These are phyloP conservation scores for Trametes meyenii DNA, from an alignment of 768 basidiomycete genomes.

Conservation along the genomic window DNA sequence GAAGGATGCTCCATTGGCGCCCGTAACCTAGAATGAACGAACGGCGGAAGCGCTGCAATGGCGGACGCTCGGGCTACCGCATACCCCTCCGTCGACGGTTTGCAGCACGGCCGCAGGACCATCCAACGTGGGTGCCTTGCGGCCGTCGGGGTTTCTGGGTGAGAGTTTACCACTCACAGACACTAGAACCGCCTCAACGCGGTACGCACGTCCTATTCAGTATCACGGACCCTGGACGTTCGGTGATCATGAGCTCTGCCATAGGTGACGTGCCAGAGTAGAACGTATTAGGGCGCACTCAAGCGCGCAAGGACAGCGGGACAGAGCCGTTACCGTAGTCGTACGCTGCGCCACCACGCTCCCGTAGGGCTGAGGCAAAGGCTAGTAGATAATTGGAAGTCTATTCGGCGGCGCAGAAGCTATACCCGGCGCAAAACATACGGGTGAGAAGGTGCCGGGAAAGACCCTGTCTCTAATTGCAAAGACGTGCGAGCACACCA, in stretches of 20 bases:
- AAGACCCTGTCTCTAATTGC: neutral
- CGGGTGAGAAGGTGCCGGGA: slow-evolving; percentile 1
- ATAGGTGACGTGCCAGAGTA: slow-evolving; percentile 3
- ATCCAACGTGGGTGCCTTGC: slow-evolving; percentile 8
- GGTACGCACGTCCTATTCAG: slow-evolving; percentile 15
- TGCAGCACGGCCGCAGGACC: neutral
- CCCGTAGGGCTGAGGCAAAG: neutral
- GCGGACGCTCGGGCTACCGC: slow-evolving; percentile 5
- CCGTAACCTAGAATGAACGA: slow-evolving; percentile 14
- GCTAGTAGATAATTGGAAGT: neutral
- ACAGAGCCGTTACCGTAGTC: slow-evolving; percentile 5
- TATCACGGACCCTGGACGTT: slow-evolving; percentile 18
- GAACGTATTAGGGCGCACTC: slow-evolving; percentile 6
- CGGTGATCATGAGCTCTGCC: slow-evolving; percentile 19
- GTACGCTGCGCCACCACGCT: slow-evolving; percentile 8
- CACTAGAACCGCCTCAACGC: slow-evolving; percentile 16
- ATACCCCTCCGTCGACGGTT: neutral
- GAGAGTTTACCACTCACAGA: neutral
- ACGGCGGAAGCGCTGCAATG: neutral
- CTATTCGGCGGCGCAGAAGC: slow-evolving; percentile 13
- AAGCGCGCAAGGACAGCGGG: slow-evolving; percentile 7
- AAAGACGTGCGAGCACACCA: slow-evolving; percentile 13
- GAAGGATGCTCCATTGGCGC: slow-evolving; percentile 3
- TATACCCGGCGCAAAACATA: slow-evolving; percentile 4
- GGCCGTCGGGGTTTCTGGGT: slow-evolving; percentile 8